phyloP scores from a whole-genome alignment of 441 rosid genomes.

The Breynia disticha region DNA sequence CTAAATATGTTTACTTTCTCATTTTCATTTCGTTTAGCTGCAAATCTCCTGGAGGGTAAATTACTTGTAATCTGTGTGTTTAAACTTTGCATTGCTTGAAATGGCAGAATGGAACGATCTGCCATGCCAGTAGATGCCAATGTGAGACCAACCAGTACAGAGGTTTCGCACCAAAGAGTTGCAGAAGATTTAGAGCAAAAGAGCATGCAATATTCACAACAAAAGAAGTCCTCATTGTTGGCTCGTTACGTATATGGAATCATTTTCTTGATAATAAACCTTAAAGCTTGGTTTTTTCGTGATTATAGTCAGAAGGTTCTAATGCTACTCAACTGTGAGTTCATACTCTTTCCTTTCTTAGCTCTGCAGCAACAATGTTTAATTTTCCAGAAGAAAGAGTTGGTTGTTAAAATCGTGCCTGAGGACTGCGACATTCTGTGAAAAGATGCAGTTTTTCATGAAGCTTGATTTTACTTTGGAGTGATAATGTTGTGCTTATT shows the following conservation, averaged over 20 bases:
- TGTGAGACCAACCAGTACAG: conserved; percentile 24
- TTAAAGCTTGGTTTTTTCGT: conserved; percentile 75
- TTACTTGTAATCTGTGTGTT: too few species aligned
- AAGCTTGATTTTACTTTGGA: not conserved
- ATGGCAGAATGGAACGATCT: conserved; percentile 27
- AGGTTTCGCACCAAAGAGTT: conserved; percentile 16
- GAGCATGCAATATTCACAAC: conserved; percentile 21
- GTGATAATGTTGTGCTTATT: conserved; percentile 3
- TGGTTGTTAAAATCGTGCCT: not conserved
- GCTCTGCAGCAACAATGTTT: not conserved
- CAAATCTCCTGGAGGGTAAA: too few species aligned
- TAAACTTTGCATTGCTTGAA: not conserved
- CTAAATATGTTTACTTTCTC: not conserved
- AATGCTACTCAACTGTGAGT: conserved; percentile 45
- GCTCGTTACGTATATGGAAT: conserved; percentile 65
- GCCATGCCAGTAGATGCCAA: conserved; percentile 14
- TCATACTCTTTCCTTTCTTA: conserved; percentile 2
- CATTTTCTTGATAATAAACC: conserved; percentile 56
- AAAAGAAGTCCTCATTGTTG: conserved; percentile 37
- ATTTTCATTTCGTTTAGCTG: not conserved
- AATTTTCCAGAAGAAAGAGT: too few species aligned
- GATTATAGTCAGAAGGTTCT: conserved; percentile 65
- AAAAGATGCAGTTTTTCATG: not conserved
- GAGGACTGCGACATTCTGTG: not conserved
- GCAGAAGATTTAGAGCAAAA: conserved; percentile 18